Evolutionary conservation across 2,329 filamentous ascomycete species (phyloP).

Genomic region (Sordariomycetes sp.): DNA sequence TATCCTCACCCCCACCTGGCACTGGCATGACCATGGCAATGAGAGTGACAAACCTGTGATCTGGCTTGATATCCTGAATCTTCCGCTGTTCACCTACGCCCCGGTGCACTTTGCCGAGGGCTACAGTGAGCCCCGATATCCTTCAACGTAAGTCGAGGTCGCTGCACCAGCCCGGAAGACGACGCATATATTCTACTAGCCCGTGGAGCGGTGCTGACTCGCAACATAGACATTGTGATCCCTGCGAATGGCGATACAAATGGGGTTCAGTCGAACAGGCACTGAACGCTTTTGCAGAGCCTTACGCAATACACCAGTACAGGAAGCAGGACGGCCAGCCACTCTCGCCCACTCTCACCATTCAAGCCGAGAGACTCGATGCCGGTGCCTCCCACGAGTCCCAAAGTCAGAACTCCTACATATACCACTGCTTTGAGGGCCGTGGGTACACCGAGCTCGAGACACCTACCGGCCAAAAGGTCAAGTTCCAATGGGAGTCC

Average conservation of each 20-base stretch:
- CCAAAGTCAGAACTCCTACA: too few relatives aligned
- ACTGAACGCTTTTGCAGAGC: conserved; percentile 21
- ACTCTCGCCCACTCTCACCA: conserved; percentile 33
- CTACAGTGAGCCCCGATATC: conserved; percentile 34
- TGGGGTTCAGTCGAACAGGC: conserved; percentile 29
- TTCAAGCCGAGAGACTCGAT: conserved; percentile 35
- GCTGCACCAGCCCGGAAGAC: conserved; percentile 1
- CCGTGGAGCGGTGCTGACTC: too few relatives aligned
- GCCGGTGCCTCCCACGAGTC: conserved; percentile 6
- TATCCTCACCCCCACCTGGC: conserved; percentile 46
- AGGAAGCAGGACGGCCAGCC: conserved; percentile 15
- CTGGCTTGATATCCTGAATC: conserved; percentile 46
- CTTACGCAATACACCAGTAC: conserved; percentile 24
- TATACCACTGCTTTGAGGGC: too few relatives aligned
- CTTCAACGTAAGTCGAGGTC: conserved; percentile 22
- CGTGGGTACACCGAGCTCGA: too few relatives aligned
- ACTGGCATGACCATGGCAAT: conserved; percentile 51
- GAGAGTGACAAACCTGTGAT: conserved; percentile 42
- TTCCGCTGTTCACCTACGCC: conserved; percentile 25
- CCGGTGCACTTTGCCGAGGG: conserved; percentile 44
- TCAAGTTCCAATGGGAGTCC: too few relatives aligned
- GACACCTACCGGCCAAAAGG: too few relatives aligned
- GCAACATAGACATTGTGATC: conserved; percentile 17
- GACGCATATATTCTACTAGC: too few relatives aligned
- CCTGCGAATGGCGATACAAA: conserved; percentile 27